Conservation (phyloP, 1,284 basidiomycete species). For the Trichosporon sp. region DNA sequence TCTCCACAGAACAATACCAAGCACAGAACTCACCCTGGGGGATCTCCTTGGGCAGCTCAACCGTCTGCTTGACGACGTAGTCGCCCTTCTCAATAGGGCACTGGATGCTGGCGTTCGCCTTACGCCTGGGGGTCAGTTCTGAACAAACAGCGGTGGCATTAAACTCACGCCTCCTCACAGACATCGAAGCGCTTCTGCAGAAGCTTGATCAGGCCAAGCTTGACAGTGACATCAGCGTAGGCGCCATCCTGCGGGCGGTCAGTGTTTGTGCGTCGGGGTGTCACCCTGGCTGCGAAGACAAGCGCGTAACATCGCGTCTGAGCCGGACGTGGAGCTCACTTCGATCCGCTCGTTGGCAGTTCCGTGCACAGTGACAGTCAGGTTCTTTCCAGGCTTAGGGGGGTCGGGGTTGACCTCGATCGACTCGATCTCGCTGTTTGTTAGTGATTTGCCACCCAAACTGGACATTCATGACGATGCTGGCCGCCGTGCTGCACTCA, state of each 20-base stretch:
- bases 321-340: slow-evolving; percentile 52
- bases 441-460: background rate
- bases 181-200: slow-evolving; percentile 75
- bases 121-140: slow-evolving; percentile 18
- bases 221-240: slow-evolving; percentile 77
- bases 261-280: background rate
- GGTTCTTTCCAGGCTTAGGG: slow-evolving; percentile 54
- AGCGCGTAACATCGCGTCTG: too few relatives aligned
- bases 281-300: too few relatives aligned
- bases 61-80: slow-evolving; percentile 69
- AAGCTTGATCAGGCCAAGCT: slow-evolving; percentile 80
- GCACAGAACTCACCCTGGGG: slow-evolving; percentile 70
- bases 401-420: slow-evolving; percentile 49
- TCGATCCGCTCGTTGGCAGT: slow-evolving; percentile 58
- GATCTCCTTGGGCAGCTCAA: slow-evolving; percentile 79
- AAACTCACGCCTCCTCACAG: slow-evolving; percentile 83
- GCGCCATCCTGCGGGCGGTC: slow-evolving; percentile 63
- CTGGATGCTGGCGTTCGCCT: slow-evolving; percentile 41
- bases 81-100: slow-evolving; percentile 58
- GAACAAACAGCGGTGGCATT: background rate
- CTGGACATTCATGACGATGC: background rate
- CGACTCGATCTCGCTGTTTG: slow-evolving; percentile 53
- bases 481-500: slow-evolving; percentile 20
- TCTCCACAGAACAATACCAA: too few relatives aligned
- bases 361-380: slow-evolving; percentile 72